Percentiles rank a stretch among this genome's conserved stretches.
Evolutionary conservation across 2,329 filamentous ascomycete species (phyloP).

Genomic region (Neoscytalidium dimidiatum): DNA sequence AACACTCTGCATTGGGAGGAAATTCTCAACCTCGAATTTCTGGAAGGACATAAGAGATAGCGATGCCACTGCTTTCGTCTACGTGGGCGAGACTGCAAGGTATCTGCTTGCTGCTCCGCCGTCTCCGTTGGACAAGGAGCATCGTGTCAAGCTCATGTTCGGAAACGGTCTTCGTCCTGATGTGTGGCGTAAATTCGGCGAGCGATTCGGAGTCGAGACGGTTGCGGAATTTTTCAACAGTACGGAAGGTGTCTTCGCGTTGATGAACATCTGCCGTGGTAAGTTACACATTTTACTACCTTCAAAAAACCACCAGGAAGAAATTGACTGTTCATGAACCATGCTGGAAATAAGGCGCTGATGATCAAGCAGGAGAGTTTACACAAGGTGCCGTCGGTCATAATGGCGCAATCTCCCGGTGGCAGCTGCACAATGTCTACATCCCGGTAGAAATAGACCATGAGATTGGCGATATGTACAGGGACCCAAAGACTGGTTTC

Average conservation of each 20-base stretch:
- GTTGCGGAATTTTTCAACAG: slow-evolving; percentile 78
- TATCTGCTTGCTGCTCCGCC: slow-evolving; percentile 71
- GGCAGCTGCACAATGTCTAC: slow-evolving; percentile 54
- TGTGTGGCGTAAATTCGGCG: slow-evolving; percentile 66
- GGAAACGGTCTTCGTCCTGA: slow-evolving; percentile 70
- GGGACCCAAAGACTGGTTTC: slow-evolving; percentile 18
- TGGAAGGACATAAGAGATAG: slow-evolving; percentile 72
- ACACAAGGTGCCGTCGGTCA: slow-evolving; percentile 67
- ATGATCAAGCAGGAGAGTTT: slow-evolving; percentile 45
- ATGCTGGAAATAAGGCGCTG: not conserved
- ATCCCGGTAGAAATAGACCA: slow-evolving; percentile 70
- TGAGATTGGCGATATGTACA: slow-evolving; percentile 46
- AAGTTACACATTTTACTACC: not conserved
- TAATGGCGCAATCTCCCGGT: slow-evolving; percentile 64
- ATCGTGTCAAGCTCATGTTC: slow-evolving; percentile 61
- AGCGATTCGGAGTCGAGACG: slow-evolving; percentile 63
- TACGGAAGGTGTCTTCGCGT: slow-evolving; percentile 68
- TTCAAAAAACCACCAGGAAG: too few species aligned
- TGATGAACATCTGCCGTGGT: slow-evolving; percentile 59
- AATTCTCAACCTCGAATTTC: slow-evolving; percentile 71
- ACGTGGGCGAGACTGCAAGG: slow-evolving; percentile 75
- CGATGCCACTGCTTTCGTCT: slow-evolving; percentile 66
- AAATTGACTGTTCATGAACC: too few species aligned
- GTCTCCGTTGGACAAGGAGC: slow-evolving; percentile 60
- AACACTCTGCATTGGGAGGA: slow-evolving; percentile 64